These are phyloP conservation scores for Cryptosporidium canis DNA, from an alignment of 169 alveolate genomes.

Conservation along the genomic window DNA sequence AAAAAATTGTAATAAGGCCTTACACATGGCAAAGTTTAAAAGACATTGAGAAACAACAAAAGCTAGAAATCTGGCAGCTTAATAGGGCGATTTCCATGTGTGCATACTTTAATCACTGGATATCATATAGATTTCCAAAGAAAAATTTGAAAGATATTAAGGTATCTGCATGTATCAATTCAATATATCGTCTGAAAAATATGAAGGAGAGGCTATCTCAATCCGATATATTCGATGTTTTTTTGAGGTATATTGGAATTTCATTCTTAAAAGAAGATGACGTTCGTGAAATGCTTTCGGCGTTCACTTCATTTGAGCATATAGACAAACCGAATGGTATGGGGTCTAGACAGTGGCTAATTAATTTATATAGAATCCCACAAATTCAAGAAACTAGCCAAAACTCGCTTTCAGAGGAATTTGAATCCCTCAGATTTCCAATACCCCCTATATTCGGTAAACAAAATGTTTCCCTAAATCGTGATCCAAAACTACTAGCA, in stretches of 20 bases:
- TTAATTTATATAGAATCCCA: conserved; percentile 57
- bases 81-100: conserved; percentile 65
- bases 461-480: background rate
- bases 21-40: conserved; percentile 32
- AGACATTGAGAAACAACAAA: background rate
- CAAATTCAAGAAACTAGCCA: conserved; percentile 42
- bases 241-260: conserved; percentile 9
- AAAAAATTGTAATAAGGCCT: background rate
- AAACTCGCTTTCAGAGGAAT: conserved; percentile 7
- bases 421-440: conserved; percentile 29
- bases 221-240: conserved; percentile 35
- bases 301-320: conserved; percentile 37
- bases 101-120: conserved; percentile 66
- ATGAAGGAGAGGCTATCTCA: background rate
- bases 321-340: conserved; percentile 33
- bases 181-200: conserved; percentile 12
- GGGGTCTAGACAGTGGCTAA: conserved; percentile 56
- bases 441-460: conserved; percentile 32
- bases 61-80: conserved; percentile 54
- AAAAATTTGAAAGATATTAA: background rate
- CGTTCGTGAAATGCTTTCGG: conserved; percentile 49
- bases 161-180: conserved; percentile 11
- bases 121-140: conserved; percentile 12
- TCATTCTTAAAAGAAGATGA: conserved; percentile 19
- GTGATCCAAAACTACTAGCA: background rate